A percentile compares a stretch with the other conserved stretches of the same genome.
phyloP scores from a whole-genome alignment of 257 asterid species.

The Linderniella brevidens region DNA sequence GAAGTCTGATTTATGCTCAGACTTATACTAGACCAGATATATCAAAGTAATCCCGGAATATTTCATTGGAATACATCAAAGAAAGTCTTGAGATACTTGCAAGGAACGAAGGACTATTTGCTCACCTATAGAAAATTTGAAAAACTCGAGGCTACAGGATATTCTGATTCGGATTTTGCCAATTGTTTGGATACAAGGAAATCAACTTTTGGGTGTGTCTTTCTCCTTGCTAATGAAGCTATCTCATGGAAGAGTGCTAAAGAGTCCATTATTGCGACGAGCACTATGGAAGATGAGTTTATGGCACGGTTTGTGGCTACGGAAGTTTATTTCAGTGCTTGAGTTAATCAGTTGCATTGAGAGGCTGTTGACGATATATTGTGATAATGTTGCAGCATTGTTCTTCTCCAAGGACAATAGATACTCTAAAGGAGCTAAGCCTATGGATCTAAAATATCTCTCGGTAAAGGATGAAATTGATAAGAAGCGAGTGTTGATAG shows the following conservation, averaged over 20 bases:
- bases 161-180: background rate
- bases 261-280: background rate
- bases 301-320: background rate
- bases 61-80: conserved; percentile 3
- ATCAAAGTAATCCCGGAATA: background rate
- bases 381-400: background rate
- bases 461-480: background rate
- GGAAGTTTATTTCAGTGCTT: background rate
- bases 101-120: conserved; percentile 4
- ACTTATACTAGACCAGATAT: background rate
- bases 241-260: background rate
- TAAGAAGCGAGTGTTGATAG: background rate
- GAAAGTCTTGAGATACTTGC: conserved; percentile 1
- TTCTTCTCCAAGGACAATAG: background rate
- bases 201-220: background rate
- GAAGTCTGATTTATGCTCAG: conserved; percentile 1
- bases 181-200: background rate
- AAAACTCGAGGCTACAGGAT: background rate
- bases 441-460: background rate
- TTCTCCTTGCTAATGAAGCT: background rate
- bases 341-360: background rate
- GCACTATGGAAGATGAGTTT: background rate
- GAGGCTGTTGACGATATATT: background rate
- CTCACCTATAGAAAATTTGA: background rate
- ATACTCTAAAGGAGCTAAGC: background rate